These are phyloP conservation scores for Stenogyne calaminthoides DNA, from an alignment of 305 asterid species.

Conservation along the genomic window DNA sequence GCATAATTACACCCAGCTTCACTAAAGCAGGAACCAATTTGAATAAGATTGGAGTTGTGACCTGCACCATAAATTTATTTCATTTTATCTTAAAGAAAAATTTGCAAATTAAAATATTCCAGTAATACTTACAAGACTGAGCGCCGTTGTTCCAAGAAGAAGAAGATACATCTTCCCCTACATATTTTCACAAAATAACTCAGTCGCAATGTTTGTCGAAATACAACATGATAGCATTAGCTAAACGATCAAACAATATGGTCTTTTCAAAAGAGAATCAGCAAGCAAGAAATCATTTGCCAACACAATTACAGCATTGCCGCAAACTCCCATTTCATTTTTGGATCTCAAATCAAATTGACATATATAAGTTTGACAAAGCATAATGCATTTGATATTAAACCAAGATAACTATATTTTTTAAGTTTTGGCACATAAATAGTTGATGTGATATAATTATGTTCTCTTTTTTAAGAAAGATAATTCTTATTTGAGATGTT, in stretches of 20 bases:
- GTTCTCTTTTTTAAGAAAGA: not conserved
- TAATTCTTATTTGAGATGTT: not conserved
- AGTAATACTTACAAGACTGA: constrained; percentile 72
- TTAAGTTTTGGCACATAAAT: not conserved
- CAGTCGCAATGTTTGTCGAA: constrained; percentile 10
- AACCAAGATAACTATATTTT: not conserved
- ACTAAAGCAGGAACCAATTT: constrained; percentile 79
- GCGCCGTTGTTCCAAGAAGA: constrained; percentile 97
- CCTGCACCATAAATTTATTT: constrained; percentile 48
- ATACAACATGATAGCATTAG: not conserved
- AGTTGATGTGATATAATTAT: not conserved
- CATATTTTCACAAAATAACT: constrained; percentile 16
- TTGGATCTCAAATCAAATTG: not conserved
- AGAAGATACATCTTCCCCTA: constrained; percentile 97
- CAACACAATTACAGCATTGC: not conserved
- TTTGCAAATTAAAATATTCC: not conserved
- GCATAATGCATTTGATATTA: not conserved
- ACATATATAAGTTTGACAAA: not conserved
- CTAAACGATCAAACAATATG: constrained; percentile 3
- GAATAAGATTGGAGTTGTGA: constrained; percentile 89
- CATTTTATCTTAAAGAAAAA: constrained; percentile 10
- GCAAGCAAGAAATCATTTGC: not conserved
- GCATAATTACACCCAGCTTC: constrained; percentile 86
- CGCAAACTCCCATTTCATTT: not conserved
- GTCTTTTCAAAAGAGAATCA: not conserved